phyloP scores from a whole-genome alignment of 768 basidiomycete genomes.

The Mycena amicta region DNA sequence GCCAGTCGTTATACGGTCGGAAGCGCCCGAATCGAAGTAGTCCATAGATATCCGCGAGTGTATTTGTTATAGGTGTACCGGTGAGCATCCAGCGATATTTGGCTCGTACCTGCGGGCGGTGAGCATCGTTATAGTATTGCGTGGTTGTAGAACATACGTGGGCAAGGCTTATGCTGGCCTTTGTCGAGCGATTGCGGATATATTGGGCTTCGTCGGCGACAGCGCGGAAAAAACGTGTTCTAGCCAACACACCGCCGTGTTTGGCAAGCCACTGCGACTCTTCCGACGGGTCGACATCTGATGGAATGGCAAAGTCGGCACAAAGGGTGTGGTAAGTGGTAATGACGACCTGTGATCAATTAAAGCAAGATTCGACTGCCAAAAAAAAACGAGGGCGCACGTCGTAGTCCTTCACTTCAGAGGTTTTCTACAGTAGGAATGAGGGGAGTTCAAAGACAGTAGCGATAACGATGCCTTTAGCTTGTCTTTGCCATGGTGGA shows the following conservation, averaged over 20 bases:
- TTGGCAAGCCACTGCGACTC: conserved; percentile 50
- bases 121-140: neutral
- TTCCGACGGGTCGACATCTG: conserved; percentile 46
- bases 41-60: conserved; percentile 70
- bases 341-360: conserved; percentile 57
- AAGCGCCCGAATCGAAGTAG: conserved; percentile 70
- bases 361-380: too few relatives aligned
- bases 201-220: conserved; percentile 82
- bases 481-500: conserved; percentile 76
- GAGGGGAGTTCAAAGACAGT: neutral
- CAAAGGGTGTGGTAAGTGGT: conserved; percentile 80
- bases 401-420: conserved; percentile 54
- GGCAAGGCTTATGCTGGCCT: conserved; percentile 59
- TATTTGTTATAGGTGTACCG: conserved; percentile 75
- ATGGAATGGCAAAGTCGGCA: conserved; percentile 57
- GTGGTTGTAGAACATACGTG: conserved; percentile 27
- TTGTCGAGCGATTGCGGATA: conserved; percentile 68
- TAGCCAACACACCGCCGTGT: conserved; percentile 64
- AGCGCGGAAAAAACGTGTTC: conserved; percentile 66
- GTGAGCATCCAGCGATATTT: conserved; percentile 81
- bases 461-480: conserved; percentile 41
- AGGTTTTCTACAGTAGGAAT: conserved; percentile 35
- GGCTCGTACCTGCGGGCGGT: conserved; percentile 40
- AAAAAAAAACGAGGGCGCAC: conserved; percentile 33
- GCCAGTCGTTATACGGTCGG: conserved; percentile 75